A percentile compares a stretch with the other conserved stretches of the same genome.
Conservation (phyloP, 73 alveolate species). For the Paramecium biaurelia region DNA sequence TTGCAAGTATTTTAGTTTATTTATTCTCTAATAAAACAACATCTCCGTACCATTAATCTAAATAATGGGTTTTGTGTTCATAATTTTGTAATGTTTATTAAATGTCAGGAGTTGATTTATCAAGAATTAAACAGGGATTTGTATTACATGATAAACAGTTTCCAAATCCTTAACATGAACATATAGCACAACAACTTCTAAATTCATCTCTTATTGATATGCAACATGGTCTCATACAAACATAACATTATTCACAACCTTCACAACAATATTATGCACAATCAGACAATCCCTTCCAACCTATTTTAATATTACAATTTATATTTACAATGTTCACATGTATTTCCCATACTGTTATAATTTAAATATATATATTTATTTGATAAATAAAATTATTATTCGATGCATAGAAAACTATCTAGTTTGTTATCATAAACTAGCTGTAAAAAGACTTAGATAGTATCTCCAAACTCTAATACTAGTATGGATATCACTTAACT, state of each 20-base stretch:
- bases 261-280: constrained; percentile 6
- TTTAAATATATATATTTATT: background rate
- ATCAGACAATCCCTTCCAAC: constrained; percentile 36
- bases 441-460: background rate
- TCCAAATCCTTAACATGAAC: background rate
- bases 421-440: background rate
- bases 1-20: background rate
- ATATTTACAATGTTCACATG: constrained; percentile 26
- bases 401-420: background rate
- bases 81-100: background rate
- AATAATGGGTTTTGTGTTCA: background rate
- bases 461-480: background rate
- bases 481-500: background rate
- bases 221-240: constrained; percentile 26
- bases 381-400: background rate
- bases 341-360: background rate
- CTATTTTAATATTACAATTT: background rate
- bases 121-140: background rate
- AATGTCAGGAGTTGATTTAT: constrained; percentile 20
- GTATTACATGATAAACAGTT: background rate
- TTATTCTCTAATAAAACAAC: background rate
- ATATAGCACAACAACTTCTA: background rate
- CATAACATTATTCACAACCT: constrained; percentile 29
- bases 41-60: constrained; percentile 46
- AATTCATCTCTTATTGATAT: background rate